Base-by-base conservation (phyloP, 495 filamentous ascomycete species). In the Podospora sp. region DNA sequence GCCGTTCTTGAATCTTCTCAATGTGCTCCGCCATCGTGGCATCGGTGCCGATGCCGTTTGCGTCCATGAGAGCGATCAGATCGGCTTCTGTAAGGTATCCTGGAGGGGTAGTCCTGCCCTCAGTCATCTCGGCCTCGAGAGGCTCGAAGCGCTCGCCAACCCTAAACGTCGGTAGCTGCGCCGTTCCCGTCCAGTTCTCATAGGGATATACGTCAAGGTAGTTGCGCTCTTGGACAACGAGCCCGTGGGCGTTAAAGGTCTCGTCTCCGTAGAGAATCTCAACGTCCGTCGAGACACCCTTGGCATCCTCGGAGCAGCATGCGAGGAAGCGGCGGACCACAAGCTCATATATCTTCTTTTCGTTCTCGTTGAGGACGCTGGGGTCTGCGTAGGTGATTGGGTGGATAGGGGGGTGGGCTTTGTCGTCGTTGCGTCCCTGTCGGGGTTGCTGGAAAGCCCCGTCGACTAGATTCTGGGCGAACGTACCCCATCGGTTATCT, bases 11-110 rank as follows among this genome's bases (percentile, higher is more conserved):
- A 76, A 99, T 94, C 75, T 96, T 97, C 52, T 90, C 87, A 73
- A 99, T 98, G 75, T 99, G 95, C 70, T 99, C 95, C 0, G 95
- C 94, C 96, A 99, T 99, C 0, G 95, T 98, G 12, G 95, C 95
- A 79, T 99, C 95, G 4, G 95, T 99, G 18, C 95, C 95, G 71
- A 99, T 99, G 12, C 95, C 95, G 75, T 99, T 98, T 18, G 92
- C 94, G 79, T 99, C 96, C 95, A 99, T 99, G 24, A 99, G 84
- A 5, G 90, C 92, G 77, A 99, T 97, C n/a, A 99, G 82, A 75
- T 98, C 95, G 1, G 95, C 93, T 75, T 99, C 95, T 0, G 95
- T 99, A 35, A 99, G 79, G 72, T 96, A 97, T 14, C 85, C 87
- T 0, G 96, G 95, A 9, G 94, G 80, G 0, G 83, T 83, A 0